Conservation (phyloP, 108 stramenopile species). For the Cylindrotheca closterium region DNA sequence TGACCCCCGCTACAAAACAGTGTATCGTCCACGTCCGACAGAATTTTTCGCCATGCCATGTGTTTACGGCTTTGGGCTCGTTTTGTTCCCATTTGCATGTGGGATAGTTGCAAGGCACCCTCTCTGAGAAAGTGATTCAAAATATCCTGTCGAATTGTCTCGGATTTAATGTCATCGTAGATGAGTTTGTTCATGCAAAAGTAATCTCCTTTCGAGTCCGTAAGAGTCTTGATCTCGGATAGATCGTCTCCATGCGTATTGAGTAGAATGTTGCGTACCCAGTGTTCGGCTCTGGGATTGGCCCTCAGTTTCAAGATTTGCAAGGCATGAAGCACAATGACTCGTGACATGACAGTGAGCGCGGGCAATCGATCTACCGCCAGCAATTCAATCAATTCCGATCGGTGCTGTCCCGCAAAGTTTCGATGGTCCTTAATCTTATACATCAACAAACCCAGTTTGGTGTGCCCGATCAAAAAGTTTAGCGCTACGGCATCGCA, state of each 20-base stretch:
- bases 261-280: conserved; percentile 92
- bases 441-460: conserved; percentile 92
- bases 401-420: conserved; percentile 82
- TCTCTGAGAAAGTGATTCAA: conserved; percentile 90
- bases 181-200: conserved; percentile 94
- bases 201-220: conserved; percentile 91
- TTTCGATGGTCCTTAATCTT: conserved; percentile 95
- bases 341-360: conserved; percentile 72
- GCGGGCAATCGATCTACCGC: conserved; percentile 83
- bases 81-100: conserved; percentile 70
- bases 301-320: conserved; percentile 84
- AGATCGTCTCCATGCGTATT: conserved; percentile 92
- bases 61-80: conserved; percentile 44
- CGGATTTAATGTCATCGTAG: conserved; percentile 90
- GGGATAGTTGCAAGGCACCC: conserved; percentile 89
- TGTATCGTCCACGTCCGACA: conserved; percentile 99
- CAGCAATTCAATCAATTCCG: conserved; percentile 83
- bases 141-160: conserved; percentile 87
- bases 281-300: conserved; percentile 84
- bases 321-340: conserved; percentile 76
- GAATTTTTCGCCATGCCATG: conserved; percentile 92
- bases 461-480: conserved; percentile 86
- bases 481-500: conserved; percentile 92
- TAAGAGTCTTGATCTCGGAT: conserved; percentile 91
- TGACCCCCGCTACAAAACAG: conserved; percentile 90